phyloP scores from a whole-genome alignment of 1,284 basidiomycete genomes.

The Moesziomyces globuligerus region DNA sequence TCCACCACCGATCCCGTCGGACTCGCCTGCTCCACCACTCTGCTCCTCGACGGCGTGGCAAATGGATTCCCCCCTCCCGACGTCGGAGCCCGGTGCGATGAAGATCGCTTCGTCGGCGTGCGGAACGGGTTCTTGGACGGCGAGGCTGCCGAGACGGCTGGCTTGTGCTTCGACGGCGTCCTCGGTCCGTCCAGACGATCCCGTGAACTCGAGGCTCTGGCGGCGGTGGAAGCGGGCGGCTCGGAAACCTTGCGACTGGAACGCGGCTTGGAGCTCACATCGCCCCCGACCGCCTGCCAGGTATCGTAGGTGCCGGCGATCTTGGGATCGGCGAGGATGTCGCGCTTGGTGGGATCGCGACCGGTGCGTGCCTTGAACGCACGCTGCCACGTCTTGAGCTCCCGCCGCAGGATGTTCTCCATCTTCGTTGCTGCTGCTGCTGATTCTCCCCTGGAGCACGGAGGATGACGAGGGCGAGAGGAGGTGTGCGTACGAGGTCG shows the following conservation, averaged over 20 bases:
- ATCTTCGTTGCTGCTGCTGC: conserved; percentile 14
- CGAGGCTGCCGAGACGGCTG: neutral
- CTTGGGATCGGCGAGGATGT: conserved; percentile 50
- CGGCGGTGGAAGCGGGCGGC: neutral
- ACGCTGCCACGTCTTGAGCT: conserved; percentile 51
- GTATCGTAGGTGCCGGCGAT: conserved; percentile 57
- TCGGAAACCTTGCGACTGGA: neutral
- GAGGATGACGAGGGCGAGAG: too few relatives aligned
- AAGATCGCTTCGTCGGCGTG: conserved; percentile 20
- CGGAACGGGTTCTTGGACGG: conserved; percentile 19
- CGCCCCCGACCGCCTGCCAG: conserved; percentile 52
- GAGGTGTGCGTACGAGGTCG: too few relatives aligned
- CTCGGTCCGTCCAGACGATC: too few relatives aligned
- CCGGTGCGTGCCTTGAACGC: conserved; percentile 46
- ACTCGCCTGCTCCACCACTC: conserved; percentile 3
- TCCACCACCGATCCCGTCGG: conserved; percentile 35
- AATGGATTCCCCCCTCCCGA: conserved; percentile 25
- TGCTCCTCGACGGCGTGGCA: conserved; percentile 18
- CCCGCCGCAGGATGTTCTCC: conserved; percentile 45
- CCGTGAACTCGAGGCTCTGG: conserved; percentile 20
- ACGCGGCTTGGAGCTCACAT: conserved; percentile 10
- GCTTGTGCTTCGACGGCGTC: conserved; percentile 29
- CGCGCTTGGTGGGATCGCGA: conserved; percentile 55
- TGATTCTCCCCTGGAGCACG: too few relatives aligned
- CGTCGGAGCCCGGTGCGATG: neutral